phyloP scores from a whole-genome alignment of 108 stramenopile genomes.

The Discostella stelligeroides region DNA sequence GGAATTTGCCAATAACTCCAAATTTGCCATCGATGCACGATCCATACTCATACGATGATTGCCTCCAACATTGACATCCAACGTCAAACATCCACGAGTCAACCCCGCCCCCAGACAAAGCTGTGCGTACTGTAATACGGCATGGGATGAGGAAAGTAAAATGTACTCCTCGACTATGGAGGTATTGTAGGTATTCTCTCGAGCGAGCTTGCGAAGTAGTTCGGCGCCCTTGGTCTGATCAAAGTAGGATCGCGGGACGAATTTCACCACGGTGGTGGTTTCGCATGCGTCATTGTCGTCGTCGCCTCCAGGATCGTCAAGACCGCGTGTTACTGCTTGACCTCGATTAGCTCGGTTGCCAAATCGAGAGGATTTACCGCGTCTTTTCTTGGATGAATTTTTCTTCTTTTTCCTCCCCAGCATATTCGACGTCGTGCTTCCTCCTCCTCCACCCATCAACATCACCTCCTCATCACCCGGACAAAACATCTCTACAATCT shows the following conservation, averaged over 20 bases:
- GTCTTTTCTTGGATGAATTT: too few species aligned
- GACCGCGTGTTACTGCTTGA: background rate
- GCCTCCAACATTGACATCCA: constrained; percentile 73
- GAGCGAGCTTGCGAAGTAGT: constrained; percentile 63
- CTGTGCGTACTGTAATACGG: constrained; percentile 85
- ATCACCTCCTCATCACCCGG: too few species aligned
- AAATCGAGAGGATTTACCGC: too few species aligned
- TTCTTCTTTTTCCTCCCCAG: too few species aligned
- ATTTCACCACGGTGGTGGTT: constrained; percentile 75
- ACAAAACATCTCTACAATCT: too few species aligned
- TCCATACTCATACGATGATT: constrained; percentile 86
- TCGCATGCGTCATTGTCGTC: constrained; percentile 11
- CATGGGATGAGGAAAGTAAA: constrained; percentile 75
- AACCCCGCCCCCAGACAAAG: constrained; percentile 68
- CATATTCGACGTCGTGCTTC: too few species aligned
- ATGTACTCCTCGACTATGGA: constrained; percentile 85
- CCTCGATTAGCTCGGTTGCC: constrained; percentile 5
- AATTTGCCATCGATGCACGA: constrained; percentile 71
- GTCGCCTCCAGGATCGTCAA: constrained; percentile 9
- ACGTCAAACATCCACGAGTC: constrained; percentile 50
- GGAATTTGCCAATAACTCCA: constrained; percentile 84
- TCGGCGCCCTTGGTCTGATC: constrained; percentile 91
- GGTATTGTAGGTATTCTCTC: constrained; percentile 77
- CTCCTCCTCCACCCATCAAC: too few species aligned
- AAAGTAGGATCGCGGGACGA: constrained; percentile 82